Evolutionary conservation across 164 flowering plant species (phyloP).

Genomic region (Cinnamomum micranthum): DNA sequence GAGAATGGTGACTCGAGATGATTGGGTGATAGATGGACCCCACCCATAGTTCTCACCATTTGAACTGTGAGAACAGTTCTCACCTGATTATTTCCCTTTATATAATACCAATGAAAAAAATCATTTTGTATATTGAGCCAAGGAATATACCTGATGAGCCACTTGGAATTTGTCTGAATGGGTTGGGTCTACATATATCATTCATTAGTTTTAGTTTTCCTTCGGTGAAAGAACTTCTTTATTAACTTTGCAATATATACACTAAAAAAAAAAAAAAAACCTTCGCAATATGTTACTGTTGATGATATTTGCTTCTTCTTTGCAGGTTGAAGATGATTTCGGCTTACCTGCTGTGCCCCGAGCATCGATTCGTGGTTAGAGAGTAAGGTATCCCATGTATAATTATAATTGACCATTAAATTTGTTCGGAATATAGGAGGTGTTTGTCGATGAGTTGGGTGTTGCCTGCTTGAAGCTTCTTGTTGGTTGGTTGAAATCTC

Average conservation of each 20-base stretch:
- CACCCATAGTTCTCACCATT: too few species aligned
- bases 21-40: not conserved
- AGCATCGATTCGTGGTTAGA: constrained; percentile 71
- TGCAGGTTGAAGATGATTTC: constrained; percentile 77
- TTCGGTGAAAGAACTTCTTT: not conserved
- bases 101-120: too few species aligned
- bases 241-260: too few species aligned
- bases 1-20: not conserved
- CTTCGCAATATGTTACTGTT: not conserved
- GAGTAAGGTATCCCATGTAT: too few species aligned
- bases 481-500: too few species aligned
- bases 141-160: not conserved
- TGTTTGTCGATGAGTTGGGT: too few species aligned
- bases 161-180: not conserved
- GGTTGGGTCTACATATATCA: not conserved
- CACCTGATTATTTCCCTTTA: too few species aligned
- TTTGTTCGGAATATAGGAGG: too few species aligned
- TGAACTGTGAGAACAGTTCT: too few species aligned
- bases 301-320: not conserved
- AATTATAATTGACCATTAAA: too few species aligned
- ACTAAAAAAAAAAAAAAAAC: too few species aligned
- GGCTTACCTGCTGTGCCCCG: constrained; percentile 83
- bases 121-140: not conserved
- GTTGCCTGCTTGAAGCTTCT: too few species aligned
- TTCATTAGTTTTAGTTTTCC: not conserved